A percentile compares a stretch with the other conserved stretches of the same genome.
Evolutionary conservation across 1,139 yeast species (phyloP).

Genomic region (Hanseniaspora sp.): DNA sequence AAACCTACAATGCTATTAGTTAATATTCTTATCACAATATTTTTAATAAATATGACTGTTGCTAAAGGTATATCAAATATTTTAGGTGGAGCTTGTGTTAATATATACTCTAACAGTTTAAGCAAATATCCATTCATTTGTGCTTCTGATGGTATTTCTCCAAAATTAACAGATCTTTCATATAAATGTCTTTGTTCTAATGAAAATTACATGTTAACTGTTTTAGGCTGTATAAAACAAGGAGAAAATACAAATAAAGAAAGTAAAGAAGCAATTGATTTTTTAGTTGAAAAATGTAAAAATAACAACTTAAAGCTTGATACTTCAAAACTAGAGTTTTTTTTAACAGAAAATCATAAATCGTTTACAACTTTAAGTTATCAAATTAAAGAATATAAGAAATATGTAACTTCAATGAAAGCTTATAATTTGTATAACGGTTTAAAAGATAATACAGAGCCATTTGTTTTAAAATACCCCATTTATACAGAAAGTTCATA

Average conservation of each 20-base stretch:
- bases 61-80: constrained; percentile 14
- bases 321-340: background rate
- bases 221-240: constrained; percentile 29
- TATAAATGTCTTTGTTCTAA: constrained; percentile 25
- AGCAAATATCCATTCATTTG: constrained; percentile 30
- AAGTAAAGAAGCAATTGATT: constrained; percentile 26
- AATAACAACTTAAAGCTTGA: constrained; percentile 22
- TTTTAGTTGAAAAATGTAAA: constrained; percentile 27
- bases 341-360: background rate
- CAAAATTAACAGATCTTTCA: constrained; percentile 17
- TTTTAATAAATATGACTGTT: no score
- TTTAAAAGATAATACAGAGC: background rate
- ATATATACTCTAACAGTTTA: constrained; percentile 26
- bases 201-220: constrained; percentile 29
- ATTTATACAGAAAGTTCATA: background rate
- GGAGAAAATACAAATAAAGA: constrained; percentile 24
- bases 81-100: constrained; percentile 30
- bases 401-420: background rate
- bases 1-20: no score
- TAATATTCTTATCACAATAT: no score
- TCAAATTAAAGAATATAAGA: background rate
- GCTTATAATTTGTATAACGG: background rate
- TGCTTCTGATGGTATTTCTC: background rate
- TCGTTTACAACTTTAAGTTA: background rate
- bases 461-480: background rate